Percentiles rank a stretch among this genome's conserved stretches.
phyloP scores from a whole-genome alignment of 805 yeast genomes.

The Candida chauliodis region DNA sequence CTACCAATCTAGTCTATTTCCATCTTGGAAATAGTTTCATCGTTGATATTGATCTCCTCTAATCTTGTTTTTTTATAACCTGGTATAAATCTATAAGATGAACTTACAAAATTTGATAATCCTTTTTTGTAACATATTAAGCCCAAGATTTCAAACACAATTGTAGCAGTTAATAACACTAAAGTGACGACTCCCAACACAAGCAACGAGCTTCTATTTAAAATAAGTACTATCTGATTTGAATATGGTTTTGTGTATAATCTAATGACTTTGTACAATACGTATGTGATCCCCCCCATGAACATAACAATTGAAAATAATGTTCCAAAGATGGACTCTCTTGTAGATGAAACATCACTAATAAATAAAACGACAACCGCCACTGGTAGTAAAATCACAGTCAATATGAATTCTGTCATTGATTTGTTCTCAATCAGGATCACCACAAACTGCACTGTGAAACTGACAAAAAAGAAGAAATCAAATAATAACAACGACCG shows the following conservation, averaged over 20 bases:
- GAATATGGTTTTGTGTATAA: conserved; percentile 42
- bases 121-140: conserved; percentile 18
- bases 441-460: conserved; percentile 47
- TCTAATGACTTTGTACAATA: conserved; percentile 44
- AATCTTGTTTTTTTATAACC: conserved; percentile 6
- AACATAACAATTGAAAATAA: conserved; percentile 25
- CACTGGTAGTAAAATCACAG: conserved; percentile 43
- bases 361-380: conserved; percentile 36
- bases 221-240: conserved; percentile 27
- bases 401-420: conserved; percentile 44
- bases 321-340: conserved; percentile 29
- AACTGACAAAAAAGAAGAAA: conserved; percentile 46
- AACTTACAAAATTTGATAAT: conserved; percentile 15
- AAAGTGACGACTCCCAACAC: conserved; percentile 43
- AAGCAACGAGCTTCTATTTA: conserved; percentile 43
- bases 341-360: conserved; percentile 33
- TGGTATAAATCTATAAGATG: conserved; percentile 11
- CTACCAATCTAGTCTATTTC: conserved; percentile 1
- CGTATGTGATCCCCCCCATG: conserved; percentile 41
- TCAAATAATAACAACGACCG: conserved; percentile 20
- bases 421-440: conserved; percentile 35
- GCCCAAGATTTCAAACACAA: conserved; percentile 17
- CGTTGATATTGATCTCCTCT: conserved; percentile 7
- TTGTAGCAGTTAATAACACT: conserved; percentile 32
- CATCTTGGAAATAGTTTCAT: conserved; percentile 3